Evolutionary conservation across 2,329 filamentous ascomycete species (phyloP).

Genomic region (Fusarium foetens): DNA sequence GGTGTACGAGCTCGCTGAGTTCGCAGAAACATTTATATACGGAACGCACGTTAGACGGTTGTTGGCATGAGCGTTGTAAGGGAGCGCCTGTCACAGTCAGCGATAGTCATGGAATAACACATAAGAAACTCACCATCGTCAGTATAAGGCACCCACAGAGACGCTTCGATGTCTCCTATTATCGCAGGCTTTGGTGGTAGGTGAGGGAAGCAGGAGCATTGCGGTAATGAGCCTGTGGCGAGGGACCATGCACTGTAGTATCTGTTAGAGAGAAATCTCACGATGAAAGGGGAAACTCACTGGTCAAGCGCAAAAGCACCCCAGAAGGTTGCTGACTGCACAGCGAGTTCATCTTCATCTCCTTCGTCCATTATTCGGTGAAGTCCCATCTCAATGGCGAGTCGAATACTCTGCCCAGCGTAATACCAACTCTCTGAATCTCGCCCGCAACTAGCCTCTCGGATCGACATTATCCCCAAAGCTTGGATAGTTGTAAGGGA

Average conservation of each 20-base stretch:
- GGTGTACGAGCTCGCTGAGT: slow-evolving; percentile 78
- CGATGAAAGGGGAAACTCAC: slow-evolving; percentile 54
- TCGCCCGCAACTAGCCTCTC: slow-evolving; percentile 77
- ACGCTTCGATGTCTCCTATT: slow-evolving; percentile 68
- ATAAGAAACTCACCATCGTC: slow-evolving; percentile 62
- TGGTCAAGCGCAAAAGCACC: slow-evolving; percentile 71
- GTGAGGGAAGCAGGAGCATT: slow-evolving; percentile 67
- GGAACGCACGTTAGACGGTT: slow-evolving; percentile 74
- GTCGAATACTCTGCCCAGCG: slow-evolving; percentile 75
- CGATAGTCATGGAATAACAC: background rate
- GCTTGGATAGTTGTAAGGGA: slow-evolving; percentile 78
- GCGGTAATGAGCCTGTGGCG: slow-evolving; percentile 70
- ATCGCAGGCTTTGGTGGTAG: slow-evolving; percentile 69
- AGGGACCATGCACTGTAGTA: slow-evolving; percentile 69
- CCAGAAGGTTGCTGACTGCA: slow-evolving; percentile 70
- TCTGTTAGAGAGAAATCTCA: slow-evolving; percentile 31
- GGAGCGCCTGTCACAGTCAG: slow-evolving; percentile 56
- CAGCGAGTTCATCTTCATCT: slow-evolving; percentile 66
- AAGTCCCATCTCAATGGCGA: slow-evolving; percentile 77
- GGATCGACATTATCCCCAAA: slow-evolving; percentile 78
- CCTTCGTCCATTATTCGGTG: slow-evolving; percentile 63
- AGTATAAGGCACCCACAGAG: slow-evolving; percentile 68
- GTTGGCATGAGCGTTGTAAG: slow-evolving; percentile 65
- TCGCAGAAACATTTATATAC: slow-evolving; percentile 76
- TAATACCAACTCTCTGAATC: slow-evolving; percentile 80